Conservation (phyloP, 768 basidiomycete genomes). For the Lactarius indigo region DNA sequence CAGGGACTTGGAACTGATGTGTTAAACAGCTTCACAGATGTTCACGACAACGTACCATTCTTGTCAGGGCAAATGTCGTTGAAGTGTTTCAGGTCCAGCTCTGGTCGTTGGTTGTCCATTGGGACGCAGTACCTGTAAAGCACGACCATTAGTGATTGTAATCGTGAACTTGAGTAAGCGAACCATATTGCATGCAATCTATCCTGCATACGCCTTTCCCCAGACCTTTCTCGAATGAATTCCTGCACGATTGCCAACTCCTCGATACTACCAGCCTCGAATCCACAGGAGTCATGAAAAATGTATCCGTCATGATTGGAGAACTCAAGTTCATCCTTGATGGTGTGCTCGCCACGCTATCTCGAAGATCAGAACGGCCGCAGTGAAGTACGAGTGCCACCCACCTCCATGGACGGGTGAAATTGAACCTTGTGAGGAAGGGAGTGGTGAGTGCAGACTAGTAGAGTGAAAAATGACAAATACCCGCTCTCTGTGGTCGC, state of each 20-base stretch:
- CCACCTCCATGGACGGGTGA: neutral
- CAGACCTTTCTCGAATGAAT: neutral
- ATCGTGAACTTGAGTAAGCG: neutral
- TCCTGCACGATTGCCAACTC: neutral
- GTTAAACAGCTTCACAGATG: neutral
- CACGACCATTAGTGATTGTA: neutral
- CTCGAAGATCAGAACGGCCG: neutral
- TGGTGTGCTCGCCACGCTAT: neutral
- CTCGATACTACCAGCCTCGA: neutral
- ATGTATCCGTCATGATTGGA: neutral
- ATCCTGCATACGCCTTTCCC: neutral
- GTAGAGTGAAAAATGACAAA: neutral
- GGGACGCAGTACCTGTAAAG: neutral
- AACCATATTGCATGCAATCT: neutral
- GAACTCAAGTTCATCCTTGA: neutral
- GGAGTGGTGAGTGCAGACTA: neutral
- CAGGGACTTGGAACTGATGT: neutral
- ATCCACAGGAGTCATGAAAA: neutral
- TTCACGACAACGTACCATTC: neutral
- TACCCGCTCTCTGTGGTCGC: neutral
- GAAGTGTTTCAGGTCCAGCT: neutral
- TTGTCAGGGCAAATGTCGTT: neutral
- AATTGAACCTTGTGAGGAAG: neutral
- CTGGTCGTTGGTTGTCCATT: neutral
- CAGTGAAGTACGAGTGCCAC: neutral